phyloP scores from a whole-genome alignment of 2,329 filamentous ascomycete species.

The Cercospora sesami region DNA sequence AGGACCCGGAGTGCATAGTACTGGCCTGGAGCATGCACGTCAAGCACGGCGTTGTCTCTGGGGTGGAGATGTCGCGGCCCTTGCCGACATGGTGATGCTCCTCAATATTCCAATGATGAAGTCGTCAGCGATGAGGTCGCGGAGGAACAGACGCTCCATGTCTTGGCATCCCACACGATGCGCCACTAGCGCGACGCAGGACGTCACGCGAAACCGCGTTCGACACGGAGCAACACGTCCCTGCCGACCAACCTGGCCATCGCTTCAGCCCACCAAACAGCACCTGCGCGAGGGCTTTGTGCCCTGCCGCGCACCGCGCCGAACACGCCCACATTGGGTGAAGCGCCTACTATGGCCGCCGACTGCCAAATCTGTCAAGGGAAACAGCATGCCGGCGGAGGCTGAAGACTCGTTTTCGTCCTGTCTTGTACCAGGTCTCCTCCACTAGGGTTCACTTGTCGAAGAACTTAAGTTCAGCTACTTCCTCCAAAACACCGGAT shows the following conservation, averaged over 20 bases:
- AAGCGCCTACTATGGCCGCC: background rate
- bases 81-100: background rate
- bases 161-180: background rate
- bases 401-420: background rate
- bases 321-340: background rate
- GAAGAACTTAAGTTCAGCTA: background rate
- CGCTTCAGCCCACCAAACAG: background rate
- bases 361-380: conserved; percentile 17
- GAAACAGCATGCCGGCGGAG: conserved; percentile 11
- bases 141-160: background rate
- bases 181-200: background rate
- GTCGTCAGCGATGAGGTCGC: background rate
- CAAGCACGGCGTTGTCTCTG: background rate
- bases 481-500: background rate
- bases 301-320: background rate
- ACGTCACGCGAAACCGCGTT: conserved; percentile 13
- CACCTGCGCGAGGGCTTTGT: background rate
- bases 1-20: background rate
- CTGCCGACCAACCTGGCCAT: background rate
- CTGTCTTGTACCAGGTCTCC: background rate
- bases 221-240: conserved; percentile 14
- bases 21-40: background rate
- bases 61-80: background rate
- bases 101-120: background rate
- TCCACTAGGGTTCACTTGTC: background rate